Evolutionary conservation across 768 basidiomycete species (phyloP), one percentile per base, ranked within the genome.

Genomic region (Lactarius akahatsu): DNA sequence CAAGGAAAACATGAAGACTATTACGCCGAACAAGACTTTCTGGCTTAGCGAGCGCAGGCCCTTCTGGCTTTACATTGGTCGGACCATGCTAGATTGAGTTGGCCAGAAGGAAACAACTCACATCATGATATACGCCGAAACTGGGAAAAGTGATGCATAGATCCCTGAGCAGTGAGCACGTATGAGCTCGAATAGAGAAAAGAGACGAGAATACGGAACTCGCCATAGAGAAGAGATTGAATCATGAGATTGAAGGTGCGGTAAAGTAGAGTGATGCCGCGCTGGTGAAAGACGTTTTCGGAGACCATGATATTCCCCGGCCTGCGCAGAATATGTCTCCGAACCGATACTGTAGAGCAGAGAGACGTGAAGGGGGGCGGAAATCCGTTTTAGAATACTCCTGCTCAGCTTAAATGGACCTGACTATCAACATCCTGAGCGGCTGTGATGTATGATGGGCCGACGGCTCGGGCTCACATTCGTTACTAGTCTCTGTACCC

Each of bases 1-100:
- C 32, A 57, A 32, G 11, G 32, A 57, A 15, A 57, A 57, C 57
- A 57, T 57, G 57, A 57, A 57, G n/a, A 57, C 11, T 13, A 38
- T 38, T 0, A 57, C 36, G 20, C 30, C 57, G 34, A 57, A 38
- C 32, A 57, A n/a, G 10, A 38, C 5, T 38, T 36, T 57, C 57
- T 57, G 57, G 32, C 18, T 32, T 6, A 10, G 34, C 2, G 34
- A 20, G 34, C 9, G 57, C 34, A 57, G 10, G 20, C 57, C 57
- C 36, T 38, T 57, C 32, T 13, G 34, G 34, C 57, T 57, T 20
- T n/a, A 38, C 20, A 56, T 23, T 5, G 20, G 36, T 36, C 34
- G 6, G 30, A 55, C 3, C 2, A 30, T 30, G 30, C 30, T 30
- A 3, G 11, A 13, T 28, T 13, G 5, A 52, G 3, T 26, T 23